Percentiles rank a stretch among this genome's conserved stretches.
Evolutionary conservation across 139 green algal genomes (phyloP).

Genomic region (Chlorella sp.): DNA sequence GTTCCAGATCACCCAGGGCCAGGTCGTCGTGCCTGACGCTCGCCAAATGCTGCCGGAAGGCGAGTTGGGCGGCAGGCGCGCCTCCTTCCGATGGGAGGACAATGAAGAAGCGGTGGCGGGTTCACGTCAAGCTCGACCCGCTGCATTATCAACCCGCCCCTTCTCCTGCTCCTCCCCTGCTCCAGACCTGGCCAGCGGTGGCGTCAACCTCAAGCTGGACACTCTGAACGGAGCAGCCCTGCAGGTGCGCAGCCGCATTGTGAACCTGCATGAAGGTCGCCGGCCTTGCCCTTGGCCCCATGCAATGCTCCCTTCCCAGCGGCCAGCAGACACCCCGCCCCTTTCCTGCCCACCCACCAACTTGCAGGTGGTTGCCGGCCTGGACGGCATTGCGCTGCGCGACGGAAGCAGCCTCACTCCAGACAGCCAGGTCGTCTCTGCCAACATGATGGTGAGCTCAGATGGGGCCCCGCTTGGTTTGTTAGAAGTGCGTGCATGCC

Average conservation of each 20-base stretch:
- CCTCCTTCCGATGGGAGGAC: too few relatives aligned
- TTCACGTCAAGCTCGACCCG: too few relatives aligned
- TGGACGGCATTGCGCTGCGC: background rate
- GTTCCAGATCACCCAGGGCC: background rate
- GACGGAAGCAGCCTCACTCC: constrained; percentile 4
- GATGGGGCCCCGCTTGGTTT: too few relatives aligned
- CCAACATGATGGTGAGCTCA: constrained; percentile 11
- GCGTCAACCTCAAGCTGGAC: background rate
- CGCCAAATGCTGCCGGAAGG: constrained; percentile 6
- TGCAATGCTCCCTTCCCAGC: too few relatives aligned
- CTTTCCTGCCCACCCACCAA: background rate
- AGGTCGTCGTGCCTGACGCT: background rate
- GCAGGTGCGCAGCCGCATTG: constrained; percentile 9
- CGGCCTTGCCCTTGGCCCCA: too few relatives aligned
- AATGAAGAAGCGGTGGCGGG: too few relatives aligned
- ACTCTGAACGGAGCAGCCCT: constrained; percentile 7
- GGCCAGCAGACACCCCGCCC: background rate
- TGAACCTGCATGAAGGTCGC: too few relatives aligned
- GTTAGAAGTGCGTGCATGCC: too few relatives aligned
- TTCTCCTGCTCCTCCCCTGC: too few relatives aligned
- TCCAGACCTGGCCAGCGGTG: background rate
- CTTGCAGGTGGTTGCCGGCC: background rate
- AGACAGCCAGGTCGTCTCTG: background rate
- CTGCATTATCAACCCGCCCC: too few relatives aligned
- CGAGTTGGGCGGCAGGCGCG: too few relatives aligned